phyloP scores from a whole-genome alignment of 2,329 filamentous ascomycete species.

The Rutstroemia sp. region DNA sequence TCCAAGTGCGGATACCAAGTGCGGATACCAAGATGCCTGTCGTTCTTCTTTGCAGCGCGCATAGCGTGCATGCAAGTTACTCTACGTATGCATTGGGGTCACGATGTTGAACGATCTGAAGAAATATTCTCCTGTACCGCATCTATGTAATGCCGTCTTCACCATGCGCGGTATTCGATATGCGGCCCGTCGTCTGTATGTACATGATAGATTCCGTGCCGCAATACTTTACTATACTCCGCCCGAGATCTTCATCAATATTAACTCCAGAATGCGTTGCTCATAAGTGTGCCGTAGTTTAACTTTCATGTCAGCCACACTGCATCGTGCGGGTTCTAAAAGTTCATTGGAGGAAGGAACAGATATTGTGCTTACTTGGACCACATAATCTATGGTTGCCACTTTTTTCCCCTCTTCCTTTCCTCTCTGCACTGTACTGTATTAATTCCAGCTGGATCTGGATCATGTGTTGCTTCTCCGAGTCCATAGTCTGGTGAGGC shows the following conservation, averaged over 20 bases:
- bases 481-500: slow-evolving; percentile 1
- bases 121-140: not conserved
- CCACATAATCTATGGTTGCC: not conserved
- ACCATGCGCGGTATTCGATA: no score
- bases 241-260: not conserved
- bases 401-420: not conserved
- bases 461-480: slow-evolving; percentile 3
- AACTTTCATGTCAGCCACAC: not conserved
- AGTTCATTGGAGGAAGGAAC: not conserved
- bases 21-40: not conserved
- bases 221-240: not conserved
- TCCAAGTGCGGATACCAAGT: no score
- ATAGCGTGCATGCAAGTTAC: not conserved
- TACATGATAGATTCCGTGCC: not conserved
- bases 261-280: not conserved
- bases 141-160: not conserved
- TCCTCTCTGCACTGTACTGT: not conserved
- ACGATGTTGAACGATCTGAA: not conserved
- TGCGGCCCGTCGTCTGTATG: no score
- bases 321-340: not conserved
- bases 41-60: not conserved
- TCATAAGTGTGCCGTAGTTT: not conserved
- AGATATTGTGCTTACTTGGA: not conserved
- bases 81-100: not conserved
- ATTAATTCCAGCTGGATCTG: slow-evolving; percentile 1